Conservation (phyloP, 306 rosid genomes). For the Castanea sativa region DNA sequence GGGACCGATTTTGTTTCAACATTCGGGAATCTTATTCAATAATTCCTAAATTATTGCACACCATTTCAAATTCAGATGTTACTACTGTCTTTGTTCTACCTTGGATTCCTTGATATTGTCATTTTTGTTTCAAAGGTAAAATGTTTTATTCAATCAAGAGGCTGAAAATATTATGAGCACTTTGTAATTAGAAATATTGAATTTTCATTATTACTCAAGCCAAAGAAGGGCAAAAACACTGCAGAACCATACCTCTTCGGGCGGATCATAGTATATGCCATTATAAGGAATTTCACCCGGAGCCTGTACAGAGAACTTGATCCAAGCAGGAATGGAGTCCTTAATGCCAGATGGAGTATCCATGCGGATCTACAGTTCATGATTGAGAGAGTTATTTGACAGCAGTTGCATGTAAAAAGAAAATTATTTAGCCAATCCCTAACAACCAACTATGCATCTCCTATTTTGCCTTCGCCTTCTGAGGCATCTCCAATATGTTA, state of each 20-base stretch:
- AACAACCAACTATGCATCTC: conserved; percentile 4
- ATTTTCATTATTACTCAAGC: neutral
- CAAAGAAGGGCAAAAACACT: conserved; percentile 12
- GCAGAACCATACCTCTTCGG: conserved; percentile 73
- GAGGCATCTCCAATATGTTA: neutral
- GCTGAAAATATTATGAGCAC: neutral
- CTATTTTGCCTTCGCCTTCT: neutral
- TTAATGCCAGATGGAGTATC: conserved; percentile 92
- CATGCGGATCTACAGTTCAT: conserved; percentile 75
- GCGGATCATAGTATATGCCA: conserved; percentile 95
- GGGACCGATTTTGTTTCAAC: neutral
- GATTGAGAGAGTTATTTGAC: conserved; percentile 14
- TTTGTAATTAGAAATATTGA: neutral
- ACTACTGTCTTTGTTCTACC: conserved; percentile 16
- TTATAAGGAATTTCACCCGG: conserved; percentile 91
- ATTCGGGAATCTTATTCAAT: conserved; percentile 1
- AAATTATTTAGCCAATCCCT: neutral
- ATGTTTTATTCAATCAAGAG: neutral
- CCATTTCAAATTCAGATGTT: conserved; percentile 12
- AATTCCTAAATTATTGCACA: conserved; percentile 10
- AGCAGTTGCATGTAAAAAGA: neutral
- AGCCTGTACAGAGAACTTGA: conserved; percentile 91
- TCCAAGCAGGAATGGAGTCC: conserved; percentile 99
- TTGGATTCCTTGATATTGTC: conserved; percentile 4
- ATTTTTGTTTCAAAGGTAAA: neutral